Evolutionary conservation across 2,329 filamentous ascomycete species (phyloP), one percentile per base, ranked within the genome.

Genomic region (Penicillium sp.): DNA sequence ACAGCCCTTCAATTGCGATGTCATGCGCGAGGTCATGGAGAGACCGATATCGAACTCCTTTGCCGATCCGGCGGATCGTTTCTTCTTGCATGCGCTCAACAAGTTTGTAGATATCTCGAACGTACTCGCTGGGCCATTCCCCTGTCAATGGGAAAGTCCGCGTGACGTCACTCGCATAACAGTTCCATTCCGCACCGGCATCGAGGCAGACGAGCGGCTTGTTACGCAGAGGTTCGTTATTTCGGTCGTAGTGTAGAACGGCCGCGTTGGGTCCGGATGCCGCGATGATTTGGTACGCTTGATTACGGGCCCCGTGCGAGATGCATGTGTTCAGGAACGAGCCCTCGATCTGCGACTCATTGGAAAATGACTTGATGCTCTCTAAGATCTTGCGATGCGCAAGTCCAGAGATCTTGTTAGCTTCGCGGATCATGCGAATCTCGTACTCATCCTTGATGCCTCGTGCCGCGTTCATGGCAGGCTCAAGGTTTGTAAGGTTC

Each of bases 271-370:
- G 82, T 10, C 93, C 93, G 32, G 85, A 84, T 0, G 91, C 93
- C 16, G 94, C 86, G 66, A 97, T 97, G 56, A 88, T 87, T 62
- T 89, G 85, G 74, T 97, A 97, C 1, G 93, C 88, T 79, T 95
- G 91, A 65, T 94, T 86, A 69, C 86, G 88, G 49, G 89, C 88
- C 22, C 89, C 90, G 57, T 87, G 81, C 48, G 86, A 83, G 56
- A 94, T 84, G 71, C 90, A 95, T 29, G 82, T 81, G 69, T 90
- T 86, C 10, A 95, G 73, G 70, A 97, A 96, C 0, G 87, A 75
- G 1, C 86, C 92, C 71, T 96, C 88, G 31, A 97, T 84, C 71
- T 97, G 89, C 32, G 85, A 82, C 79, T 97, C 92, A 66, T 91
- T 93, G 61, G 79, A 79, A 22, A 88, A 89, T 24, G 79, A 77